A percentile compares a stretch with the other conserved stretches of the same genome.
phyloP scores from a whole-genome alignment of 805 yeast genomes.

The Kodamaea lidongshanica region DNA sequence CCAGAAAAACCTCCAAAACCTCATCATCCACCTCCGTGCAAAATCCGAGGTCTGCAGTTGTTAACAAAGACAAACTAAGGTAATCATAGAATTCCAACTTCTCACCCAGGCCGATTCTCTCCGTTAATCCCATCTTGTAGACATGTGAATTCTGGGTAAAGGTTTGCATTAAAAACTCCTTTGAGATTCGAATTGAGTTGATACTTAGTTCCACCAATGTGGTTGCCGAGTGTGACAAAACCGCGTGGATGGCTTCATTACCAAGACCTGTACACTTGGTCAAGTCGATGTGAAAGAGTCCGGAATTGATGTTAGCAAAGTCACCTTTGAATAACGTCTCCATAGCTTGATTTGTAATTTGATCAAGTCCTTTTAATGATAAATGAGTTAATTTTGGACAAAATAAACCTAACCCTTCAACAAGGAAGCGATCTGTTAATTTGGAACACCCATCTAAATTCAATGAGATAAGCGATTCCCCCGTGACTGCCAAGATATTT shows the following conservation, averaged over 20 bases:
- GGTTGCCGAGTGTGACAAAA: slow-evolving; percentile 55
- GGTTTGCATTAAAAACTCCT: slow-evolving; percentile 42
- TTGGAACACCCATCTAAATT: slow-evolving; percentile 67
- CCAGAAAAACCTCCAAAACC: slow-evolving; percentile 50
- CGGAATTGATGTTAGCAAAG: slow-evolving; percentile 46
- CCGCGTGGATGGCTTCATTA: slow-evolving; percentile 54
- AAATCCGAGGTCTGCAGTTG: slow-evolving; percentile 72
- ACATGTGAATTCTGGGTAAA: slow-evolving; percentile 32
- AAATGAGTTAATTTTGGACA: slow-evolving; percentile 52
- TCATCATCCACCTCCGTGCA: slow-evolving; percentile 70
- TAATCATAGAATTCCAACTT: slow-evolving; percentile 12
- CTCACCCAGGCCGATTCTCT: slow-evolving; percentile 11
- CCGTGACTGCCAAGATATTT: slow-evolving; percentile 54
- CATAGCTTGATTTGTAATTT: slow-evolving; percentile 65
- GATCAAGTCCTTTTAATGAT: slow-evolving; percentile 54
- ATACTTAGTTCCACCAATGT: slow-evolving; percentile 66
- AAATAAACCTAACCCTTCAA: slow-evolving; percentile 54
- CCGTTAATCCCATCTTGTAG: slow-evolving; percentile 17
- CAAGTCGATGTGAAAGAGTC: slow-evolving; percentile 54
- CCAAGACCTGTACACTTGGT: slow-evolving; percentile 61
- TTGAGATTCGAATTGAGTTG: slow-evolving; percentile 60
- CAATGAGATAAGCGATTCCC: slow-evolving; percentile 53
- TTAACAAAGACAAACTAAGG: slow-evolving; percentile 48
- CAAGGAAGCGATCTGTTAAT: slow-evolving; percentile 58
- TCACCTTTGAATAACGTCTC: slow-evolving; percentile 49